These are phyloP conservation scores for Phaeophleospora eucalypticola DNA, from an alignment of 2,329 filamentous ascomycete genomes.

Conservation along the genomic window DNA sequence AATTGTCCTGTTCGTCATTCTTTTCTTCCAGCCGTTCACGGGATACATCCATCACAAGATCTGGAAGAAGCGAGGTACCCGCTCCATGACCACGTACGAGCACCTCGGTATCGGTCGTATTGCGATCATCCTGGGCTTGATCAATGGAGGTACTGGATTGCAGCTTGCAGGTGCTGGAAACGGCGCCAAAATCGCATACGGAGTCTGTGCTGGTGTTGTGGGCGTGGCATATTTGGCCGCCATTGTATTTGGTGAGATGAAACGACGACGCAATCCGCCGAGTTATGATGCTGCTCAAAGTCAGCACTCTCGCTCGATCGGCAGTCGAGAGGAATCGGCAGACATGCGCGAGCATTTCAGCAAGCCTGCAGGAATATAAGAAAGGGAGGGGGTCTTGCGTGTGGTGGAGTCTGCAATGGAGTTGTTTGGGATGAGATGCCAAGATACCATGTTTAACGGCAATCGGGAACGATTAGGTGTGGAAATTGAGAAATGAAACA, in stretches of 20 bases:
- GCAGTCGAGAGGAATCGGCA: not conserved
- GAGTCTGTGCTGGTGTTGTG: constrained; percentile 47
- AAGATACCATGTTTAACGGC: not conserved
- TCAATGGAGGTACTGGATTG: constrained; percentile 55
- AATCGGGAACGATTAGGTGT: not conserved
- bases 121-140: constrained; percentile 49
- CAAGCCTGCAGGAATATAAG: not conserved
- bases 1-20: constrained; percentile 45
- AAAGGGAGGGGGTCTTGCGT: too few relatives aligned
- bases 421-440: not conserved
- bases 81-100: constrained; percentile 44
- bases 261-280: constrained; percentile 10
- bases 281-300: constrained; percentile 2
- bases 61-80: constrained; percentile 46
- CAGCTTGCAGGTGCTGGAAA: constrained; percentile 40
- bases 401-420: too few relatives aligned
- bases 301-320: not conserved
- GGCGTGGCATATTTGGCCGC: constrained; percentile 39
- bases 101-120: constrained; percentile 30
- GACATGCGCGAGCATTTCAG: not conserved
- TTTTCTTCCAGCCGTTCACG: constrained; percentile 54
- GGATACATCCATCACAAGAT: constrained; percentile 51
- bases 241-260: constrained; percentile 30
- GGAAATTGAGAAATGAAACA: not conserved
- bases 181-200: constrained; percentile 37